Percentiles rank a stretch among this genome's conserved stretches.
phyloP scores from a whole-genome alignment of 1,284 basidiomycete genomes.

The Fistulina hepatica region DNA sequence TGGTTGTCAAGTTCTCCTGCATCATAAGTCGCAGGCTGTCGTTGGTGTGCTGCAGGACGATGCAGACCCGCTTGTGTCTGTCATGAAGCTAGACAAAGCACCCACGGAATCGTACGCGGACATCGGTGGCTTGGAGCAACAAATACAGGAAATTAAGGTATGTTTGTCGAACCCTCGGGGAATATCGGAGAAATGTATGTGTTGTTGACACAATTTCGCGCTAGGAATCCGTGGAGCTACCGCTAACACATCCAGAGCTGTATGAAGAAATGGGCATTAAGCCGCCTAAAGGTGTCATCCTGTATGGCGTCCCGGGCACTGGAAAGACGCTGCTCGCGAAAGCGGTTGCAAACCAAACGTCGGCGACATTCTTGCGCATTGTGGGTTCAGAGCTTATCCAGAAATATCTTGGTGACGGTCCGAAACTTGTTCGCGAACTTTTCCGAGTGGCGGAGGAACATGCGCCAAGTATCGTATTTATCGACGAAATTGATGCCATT shows the following conservation, averaged over 20 bases:
- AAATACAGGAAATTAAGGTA: constrained; percentile 98
- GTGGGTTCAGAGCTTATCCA: constrained; percentile 98
- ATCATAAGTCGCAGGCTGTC: constrained; percentile 94
- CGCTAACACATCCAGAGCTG: constrained; percentile 94
- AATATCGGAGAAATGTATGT: no score
- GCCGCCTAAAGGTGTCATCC: constrained; percentile 97
- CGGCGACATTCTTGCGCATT: constrained; percentile 95
- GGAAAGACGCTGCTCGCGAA: constrained; percentile 98
- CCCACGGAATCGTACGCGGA: constrained; percentile 99
- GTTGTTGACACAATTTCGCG: constrained; percentile 6
- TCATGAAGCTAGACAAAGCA: constrained; percentile 99
- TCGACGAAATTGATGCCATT: constrained; percentile 98
- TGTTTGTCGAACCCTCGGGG: constrained; percentile 13
- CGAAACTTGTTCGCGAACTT: constrained; percentile 93
- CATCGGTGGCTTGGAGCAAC: constrained; percentile 91
- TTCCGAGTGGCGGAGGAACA: constrained; percentile 98
- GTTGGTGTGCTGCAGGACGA: constrained; percentile 96
- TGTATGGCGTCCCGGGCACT: constrained; percentile 97
- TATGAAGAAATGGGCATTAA: constrained; percentile 99
- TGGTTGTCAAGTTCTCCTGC: constrained; percentile 89
- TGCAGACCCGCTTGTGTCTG: constrained; percentile 93
- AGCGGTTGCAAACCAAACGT: constrained; percentile 98
- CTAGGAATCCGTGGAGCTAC: constrained; percentile 95
- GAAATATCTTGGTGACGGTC: constrained; percentile 99
- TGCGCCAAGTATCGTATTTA: constrained; percentile 98